Conservation (phyloP, 2,329 filamentous ascomycete species). For the Verruconis gallopava region DNA sequence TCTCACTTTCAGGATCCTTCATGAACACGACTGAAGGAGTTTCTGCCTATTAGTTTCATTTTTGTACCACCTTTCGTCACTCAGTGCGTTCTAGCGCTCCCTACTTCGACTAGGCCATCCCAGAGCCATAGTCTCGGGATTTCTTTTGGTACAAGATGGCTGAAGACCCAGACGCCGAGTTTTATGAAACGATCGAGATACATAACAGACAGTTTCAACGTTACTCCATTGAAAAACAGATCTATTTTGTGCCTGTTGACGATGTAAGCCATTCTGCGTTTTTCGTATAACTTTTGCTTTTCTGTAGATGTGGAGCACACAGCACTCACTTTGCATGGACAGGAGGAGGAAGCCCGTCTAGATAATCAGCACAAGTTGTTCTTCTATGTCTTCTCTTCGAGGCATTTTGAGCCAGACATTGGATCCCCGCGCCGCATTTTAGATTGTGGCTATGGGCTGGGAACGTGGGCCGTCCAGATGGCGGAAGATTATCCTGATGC, state of each 20-base stretch:
- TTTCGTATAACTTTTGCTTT: too few species aligned
- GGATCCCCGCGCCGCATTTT: conserved; percentile 21
- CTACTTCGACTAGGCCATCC: not conserved
- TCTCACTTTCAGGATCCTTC: not conserved
- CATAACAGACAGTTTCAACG: conserved; percentile 27
- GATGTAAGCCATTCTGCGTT: too few species aligned
- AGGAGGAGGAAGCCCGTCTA: conserved; percentile 26
- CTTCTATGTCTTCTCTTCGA: conserved; percentile 18
- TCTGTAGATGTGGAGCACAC: too few species aligned
- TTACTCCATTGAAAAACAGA: conserved; percentile 22
- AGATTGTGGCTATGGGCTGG: conserved; percentile 28
- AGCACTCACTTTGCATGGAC: too few species aligned
- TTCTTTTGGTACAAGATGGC: conserved; percentile 8
- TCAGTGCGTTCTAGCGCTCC: not conserved
- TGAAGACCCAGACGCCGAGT: conserved; percentile 8
- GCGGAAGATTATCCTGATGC: conserved; percentile 25
- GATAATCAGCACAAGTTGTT: conserved; percentile 23
- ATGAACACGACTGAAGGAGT: not conserved
- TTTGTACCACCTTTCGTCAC: conserved; percentile 1
- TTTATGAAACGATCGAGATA: conserved; percentile 17
- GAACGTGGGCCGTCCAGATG: conserved; percentile 24
- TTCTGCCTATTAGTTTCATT: not conserved
- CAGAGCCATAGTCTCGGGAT: too few species aligned
- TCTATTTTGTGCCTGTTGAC: conserved; percentile 28
- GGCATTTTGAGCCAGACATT: conserved; percentile 20